Evolutionary conservation across 257 asterid species (phyloP).

Genomic region (Plantago major): DNA sequence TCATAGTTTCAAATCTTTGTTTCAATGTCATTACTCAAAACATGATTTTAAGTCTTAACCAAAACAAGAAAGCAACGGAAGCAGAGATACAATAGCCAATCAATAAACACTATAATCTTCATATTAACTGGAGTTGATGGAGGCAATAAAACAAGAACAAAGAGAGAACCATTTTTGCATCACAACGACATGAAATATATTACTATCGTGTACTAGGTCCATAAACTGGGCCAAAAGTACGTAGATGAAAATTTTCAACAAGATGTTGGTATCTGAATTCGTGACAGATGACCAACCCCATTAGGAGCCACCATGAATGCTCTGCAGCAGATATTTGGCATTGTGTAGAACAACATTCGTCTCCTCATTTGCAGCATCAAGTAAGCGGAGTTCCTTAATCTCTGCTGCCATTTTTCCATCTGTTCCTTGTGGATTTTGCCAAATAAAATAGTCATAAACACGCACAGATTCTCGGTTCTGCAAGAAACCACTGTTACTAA

Average conservation of each 20-base stretch:
- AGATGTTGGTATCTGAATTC: constrained; percentile 11
- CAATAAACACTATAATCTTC: no score
- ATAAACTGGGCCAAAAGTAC: no score
- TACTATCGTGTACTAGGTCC: no score
- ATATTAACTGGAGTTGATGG: no score
- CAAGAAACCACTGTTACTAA: constrained; percentile 9
- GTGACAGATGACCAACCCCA: constrained; percentile 9
- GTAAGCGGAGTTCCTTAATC: constrained; percentile 70
- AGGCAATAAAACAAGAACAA: no score
- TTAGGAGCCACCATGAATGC: constrained; percentile 41
- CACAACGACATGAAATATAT: no score
- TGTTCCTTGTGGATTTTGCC: constrained; percentile 81
- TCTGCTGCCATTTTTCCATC: constrained; percentile 84
- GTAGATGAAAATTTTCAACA: background rate
- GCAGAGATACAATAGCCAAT: no score
- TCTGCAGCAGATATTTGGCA: constrained; percentile 63
- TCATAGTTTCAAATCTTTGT: background rate
- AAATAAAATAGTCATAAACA: constrained; percentile 23
- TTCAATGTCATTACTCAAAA: no score
- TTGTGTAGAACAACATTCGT: constrained; percentile 49
- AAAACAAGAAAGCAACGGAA: no score
- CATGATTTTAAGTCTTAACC: no score
- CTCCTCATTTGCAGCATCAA: constrained; percentile 78
- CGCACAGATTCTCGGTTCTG: constrained; percentile 14
- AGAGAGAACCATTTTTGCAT: background rate